A percentile compares a stretch with the other conserved stretches of the same genome.
phyloP scores from a whole-genome alignment of 768 basidiomycete species.

The Trametes cinnabarina region DNA sequence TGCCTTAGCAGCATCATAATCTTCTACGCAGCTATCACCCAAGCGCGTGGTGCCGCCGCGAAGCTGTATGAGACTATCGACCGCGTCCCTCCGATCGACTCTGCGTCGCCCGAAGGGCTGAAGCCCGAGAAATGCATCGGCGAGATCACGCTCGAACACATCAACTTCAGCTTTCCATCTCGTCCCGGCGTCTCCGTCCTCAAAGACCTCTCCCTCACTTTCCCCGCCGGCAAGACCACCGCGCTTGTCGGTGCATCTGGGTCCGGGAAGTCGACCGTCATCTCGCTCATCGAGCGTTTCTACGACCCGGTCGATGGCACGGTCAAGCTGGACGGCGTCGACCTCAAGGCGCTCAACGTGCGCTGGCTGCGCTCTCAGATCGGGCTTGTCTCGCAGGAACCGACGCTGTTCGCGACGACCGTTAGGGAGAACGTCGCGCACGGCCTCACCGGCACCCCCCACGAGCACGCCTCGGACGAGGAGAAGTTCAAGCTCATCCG shows the following conservation, averaged over 20 bases:
- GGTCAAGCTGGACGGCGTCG: conserved; percentile 71
- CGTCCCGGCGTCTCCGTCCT: conserved; percentile 79
- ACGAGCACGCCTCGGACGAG: conserved; percentile 66
- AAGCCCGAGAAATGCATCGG: conserved; percentile 70
- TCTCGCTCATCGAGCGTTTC: conserved; percentile 82
- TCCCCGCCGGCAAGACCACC: conserved; percentile 74
- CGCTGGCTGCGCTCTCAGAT: conserved; percentile 87
- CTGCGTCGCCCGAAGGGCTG: conserved; percentile 60
- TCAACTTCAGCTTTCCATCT: conserved; percentile 85
- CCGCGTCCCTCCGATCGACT: conserved; percentile 84
- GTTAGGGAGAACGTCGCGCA: conserved; percentile 82
- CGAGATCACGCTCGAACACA: conserved; percentile 67
- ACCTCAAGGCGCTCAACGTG: conserved; percentile 74
- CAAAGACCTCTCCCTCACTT: conserved; percentile 62
- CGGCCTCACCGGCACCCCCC: conserved; percentile 73
- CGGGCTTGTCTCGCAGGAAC: conserved; percentile 87
- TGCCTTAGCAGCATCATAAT: background rate
- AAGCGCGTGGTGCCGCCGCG: conserved; percentile 82
- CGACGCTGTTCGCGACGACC: conserved; percentile 80
- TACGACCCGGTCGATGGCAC: conserved; percentile 74
- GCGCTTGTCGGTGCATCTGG: conserved; percentile 80
- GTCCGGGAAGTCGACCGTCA: conserved; percentile 74
- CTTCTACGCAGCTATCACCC: conserved; percentile 56
- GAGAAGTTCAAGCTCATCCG: conserved; percentile 76
- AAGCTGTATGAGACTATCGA: conserved; percentile 89